These are phyloP conservation scores for Vaccinium macrocarpon DNA, from an alignment of 148 eudicot genomes.

Conservation along the genomic window DNA sequence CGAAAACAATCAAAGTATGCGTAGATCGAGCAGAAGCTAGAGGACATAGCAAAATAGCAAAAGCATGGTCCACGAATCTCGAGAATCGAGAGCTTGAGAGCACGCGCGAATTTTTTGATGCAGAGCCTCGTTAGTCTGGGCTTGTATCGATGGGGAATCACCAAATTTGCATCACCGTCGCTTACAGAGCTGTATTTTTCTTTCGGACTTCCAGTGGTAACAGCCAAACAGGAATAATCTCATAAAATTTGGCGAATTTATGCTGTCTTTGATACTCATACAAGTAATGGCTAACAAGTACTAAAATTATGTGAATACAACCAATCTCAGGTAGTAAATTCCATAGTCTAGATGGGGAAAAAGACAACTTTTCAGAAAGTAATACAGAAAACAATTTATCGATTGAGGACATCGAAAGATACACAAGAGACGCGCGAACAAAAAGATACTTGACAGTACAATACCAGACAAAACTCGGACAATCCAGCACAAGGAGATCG, in stretches of 20 bases:
- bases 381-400: background rate
- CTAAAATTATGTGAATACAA: background rate
- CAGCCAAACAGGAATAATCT: background rate
- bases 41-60: too few species aligned
- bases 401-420: background rate
- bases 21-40: too few species aligned
- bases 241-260: background rate
- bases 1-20: too few species aligned
- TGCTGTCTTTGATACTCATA: background rate
- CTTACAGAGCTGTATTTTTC: too few species aligned
- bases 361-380: background rate
- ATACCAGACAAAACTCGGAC: background rate
- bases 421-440: background rate
- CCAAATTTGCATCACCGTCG: too few species aligned
- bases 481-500: constrained; percentile 9
- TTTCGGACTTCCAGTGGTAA: background rate
- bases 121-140: too few species aligned
- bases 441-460: background rate
- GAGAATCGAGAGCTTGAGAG: too few species aligned
- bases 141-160: too few species aligned
- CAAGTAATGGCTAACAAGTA: constrained; percentile 1
- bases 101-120: too few species aligned
- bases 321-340: background rate
- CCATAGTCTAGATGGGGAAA: background rate
- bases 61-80: too few species aligned